These are phyloP conservation scores for Fusarium pseudograminearum DNA, from an alignment of 2,329 filamentous ascomycete genomes.

Conservation along the genomic window DNA sequence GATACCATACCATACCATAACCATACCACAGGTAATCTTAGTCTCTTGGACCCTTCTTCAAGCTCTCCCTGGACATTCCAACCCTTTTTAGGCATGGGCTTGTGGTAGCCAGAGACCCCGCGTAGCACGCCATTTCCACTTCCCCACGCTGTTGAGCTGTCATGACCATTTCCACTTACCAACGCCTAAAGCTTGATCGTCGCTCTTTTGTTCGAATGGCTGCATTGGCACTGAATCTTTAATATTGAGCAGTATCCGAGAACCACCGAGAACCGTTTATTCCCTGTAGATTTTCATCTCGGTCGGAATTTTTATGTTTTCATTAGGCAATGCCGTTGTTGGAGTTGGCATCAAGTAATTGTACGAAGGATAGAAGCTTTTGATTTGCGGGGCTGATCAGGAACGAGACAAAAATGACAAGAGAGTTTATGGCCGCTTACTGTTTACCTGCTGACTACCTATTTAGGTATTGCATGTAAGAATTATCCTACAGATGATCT, in stretches of 20 bases:
- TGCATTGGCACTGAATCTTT: neutral
- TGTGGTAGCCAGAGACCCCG: slow-evolving; percentile 23
- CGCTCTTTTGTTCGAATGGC: neutral
- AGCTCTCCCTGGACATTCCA: slow-evolving; percentile 19
- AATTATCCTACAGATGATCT: neutral
- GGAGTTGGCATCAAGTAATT: slow-evolving; percentile 5
- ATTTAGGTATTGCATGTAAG: neutral
- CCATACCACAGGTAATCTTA: neutral
- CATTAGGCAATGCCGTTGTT: slow-evolving; percentile 8
- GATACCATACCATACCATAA: neutral
- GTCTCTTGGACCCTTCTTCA: slow-evolving; percentile 9
- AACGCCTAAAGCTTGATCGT: slow-evolving; percentile 21
- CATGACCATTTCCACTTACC: slow-evolving; percentile 6
- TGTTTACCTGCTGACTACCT: neutral
- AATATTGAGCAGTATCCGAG: slow-evolving; percentile 28
- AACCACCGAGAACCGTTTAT: slow-evolving; percentile 32
- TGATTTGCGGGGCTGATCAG: slow-evolving; percentile 21
- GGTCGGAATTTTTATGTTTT: slow-evolving; percentile 4
- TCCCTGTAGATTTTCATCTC: neutral
- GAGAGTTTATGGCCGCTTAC: neutral
- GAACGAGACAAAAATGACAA: neutral
- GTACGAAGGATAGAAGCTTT: neutral
- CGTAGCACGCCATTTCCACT: slow-evolving; percentile 42
- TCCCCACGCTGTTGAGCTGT: slow-evolving; percentile 31
- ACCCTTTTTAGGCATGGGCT: slow-evolving; percentile 38